Evolutionary conservation across 345 rosid species (phyloP), one percentile per base, ranked within the genome.

Genomic region (Acer yangbiense): DNA sequence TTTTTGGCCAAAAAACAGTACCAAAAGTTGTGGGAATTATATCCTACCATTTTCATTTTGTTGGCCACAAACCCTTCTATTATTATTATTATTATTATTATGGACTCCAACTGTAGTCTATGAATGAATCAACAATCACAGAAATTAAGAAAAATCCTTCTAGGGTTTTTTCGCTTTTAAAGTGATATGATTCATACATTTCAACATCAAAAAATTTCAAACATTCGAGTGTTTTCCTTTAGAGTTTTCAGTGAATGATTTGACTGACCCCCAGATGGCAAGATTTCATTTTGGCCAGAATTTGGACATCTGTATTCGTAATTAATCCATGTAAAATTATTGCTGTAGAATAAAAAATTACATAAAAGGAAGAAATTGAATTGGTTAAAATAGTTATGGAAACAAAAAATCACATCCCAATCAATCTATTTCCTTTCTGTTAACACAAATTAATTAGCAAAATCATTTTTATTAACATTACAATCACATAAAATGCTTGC

Each of bases 401-500:
- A 16, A 16, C 12, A 46, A 32, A 13, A 27, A 55, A 27, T 29
- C 46, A 54, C 35, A 71, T 50, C 39, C 1, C 13, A 29, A 1
- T 54, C 66, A 57, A 58, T 20, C 52, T n/a, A 58, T 32, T 32
- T 2, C 9, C 35, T 4, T 48, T 21, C 58, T 54, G 60, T 39
- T 20, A n/a, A 32, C 21, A 65, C 69, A 41, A 41, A 43, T 67
- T 17, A 39, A 67, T 67, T 67, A n/a, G 3, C 25, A 43, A 41
- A 65, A 67, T 67, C 27, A 41, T n/a, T 8, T 23, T 14, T 43
- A 20, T n/a, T 68, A 68, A 10, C 55, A 66, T 13, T 52, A 14
- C 73, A 23, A 50, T 69, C 21, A 69, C 72, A 46, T 21, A 46
- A 68, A 68, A 41, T 68, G 71, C 12, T 23, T 46, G 60, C 72